Evolutionary conservation across 257 asterid genomes (phyloP).

Genomic region (Agastache rugosa): DNA sequence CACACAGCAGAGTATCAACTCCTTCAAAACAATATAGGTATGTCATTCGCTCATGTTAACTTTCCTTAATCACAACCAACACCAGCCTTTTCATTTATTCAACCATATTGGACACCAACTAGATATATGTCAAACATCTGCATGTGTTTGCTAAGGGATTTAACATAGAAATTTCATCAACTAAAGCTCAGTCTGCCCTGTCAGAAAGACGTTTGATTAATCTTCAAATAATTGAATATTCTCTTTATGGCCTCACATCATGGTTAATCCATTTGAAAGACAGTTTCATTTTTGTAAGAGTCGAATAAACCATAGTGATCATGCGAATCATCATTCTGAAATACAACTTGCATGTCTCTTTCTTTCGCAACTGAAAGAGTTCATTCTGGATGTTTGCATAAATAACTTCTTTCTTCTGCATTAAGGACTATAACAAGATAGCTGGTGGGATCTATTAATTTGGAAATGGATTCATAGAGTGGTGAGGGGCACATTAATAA

Average conservation of each 20-base stretch:
- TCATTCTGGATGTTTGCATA: conserved; percentile 1
- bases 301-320: not conserved
- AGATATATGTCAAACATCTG: conserved; percentile 13
- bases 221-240: conserved; percentile 7
- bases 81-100: not conserved
- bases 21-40: conserved; percentile 9
- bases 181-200: conserved; percentile 16
- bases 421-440: not conserved
- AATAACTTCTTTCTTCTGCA: not conserved
- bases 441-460: not conserved
- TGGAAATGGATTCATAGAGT: not conserved
- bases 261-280: not conserved
- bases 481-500: not conserved
- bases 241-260: not conserved
- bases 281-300: not conserved
- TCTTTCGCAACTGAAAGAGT: not conserved
- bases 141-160: not conserved
- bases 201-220: not conserved
- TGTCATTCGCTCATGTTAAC: conserved; percentile 11
- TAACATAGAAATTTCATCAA: conserved; percentile 19
- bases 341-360: not conserved
- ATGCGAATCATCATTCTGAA: conserved; percentile 10
- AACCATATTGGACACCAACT: not conserved
- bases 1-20: conserved; percentile 4
- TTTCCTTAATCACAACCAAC: conserved; percentile 5